A percentile compares a stretch with the other conserved stretches of the same genome.
Evolutionary conservation across 2,329 filamentous ascomycete species (phyloP).

Genomic region (Curvularia spicifera): DNA sequence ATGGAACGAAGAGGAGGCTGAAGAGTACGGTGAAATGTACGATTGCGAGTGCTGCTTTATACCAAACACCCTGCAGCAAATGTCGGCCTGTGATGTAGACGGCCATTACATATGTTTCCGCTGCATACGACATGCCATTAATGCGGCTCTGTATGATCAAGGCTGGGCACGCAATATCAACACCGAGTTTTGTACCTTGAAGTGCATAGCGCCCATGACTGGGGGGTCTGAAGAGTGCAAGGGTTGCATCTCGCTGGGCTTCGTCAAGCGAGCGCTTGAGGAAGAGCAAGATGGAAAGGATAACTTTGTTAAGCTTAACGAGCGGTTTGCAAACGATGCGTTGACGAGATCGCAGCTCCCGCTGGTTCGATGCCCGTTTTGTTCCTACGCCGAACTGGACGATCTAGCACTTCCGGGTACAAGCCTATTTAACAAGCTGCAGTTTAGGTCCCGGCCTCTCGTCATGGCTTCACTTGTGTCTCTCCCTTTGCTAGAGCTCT

Average conservation of each 20-base stretch:
- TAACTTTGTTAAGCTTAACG: conserved; percentile 76
- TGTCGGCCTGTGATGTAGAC: conserved; percentile 71
- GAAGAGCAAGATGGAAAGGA: conserved; percentile 73
- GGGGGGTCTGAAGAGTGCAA: conserved; percentile 62
- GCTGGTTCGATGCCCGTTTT: conserved; percentile 86
- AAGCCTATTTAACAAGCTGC: conserved; percentile 36
- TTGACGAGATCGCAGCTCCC: conserved; percentile 76
- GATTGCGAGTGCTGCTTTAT: conserved; percentile 83
- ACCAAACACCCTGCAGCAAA: conserved; percentile 73
- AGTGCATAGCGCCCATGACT: conserved; percentile 78
- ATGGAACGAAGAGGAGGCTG: conserved; percentile 58
- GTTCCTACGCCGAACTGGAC: conserved; percentile 87
- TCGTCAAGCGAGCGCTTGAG: conserved; percentile 75
- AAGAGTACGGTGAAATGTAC: conserved; percentile 56
- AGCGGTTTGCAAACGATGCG: conserved; percentile 76
- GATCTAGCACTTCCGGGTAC: conserved; percentile 43
- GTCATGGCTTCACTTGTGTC: conserved; percentile 34
- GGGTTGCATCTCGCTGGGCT: conserved; percentile 72
- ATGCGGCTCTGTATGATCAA: conserved; percentile 91
- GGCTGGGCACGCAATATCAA: conserved; percentile 86
- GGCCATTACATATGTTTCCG: conserved; percentile 80
- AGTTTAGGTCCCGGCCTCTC: conserved; percentile 42
- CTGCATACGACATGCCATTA: conserved; percentile 81
- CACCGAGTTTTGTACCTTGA: conserved; percentile 72
- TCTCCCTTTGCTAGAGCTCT: conserved; percentile 42